phyloP scores from a whole-genome alignment of 2,329 filamentous ascomycete genomes.

The Chrysosporium queenslandicum region DNA sequence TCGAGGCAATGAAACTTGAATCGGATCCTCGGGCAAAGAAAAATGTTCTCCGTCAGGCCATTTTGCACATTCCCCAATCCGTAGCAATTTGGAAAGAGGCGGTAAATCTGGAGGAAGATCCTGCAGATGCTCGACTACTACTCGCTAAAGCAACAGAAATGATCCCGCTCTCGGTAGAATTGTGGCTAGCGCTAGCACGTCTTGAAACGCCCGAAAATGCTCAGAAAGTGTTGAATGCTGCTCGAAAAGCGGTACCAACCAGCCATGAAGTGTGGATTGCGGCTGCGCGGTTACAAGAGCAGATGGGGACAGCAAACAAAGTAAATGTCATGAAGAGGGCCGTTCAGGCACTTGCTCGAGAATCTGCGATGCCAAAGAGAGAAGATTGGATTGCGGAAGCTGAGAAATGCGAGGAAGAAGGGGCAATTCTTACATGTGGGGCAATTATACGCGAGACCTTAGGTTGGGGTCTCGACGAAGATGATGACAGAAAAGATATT shows the following conservation, averaged over 20 bases:
- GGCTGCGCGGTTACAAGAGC: slow-evolving; percentile 75
- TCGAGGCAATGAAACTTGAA: slow-evolving; percentile 90
- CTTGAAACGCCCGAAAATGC: slow-evolving; percentile 85
- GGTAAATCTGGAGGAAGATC: slow-evolving; percentile 87
- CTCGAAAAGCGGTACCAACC: slow-evolving; percentile 83
- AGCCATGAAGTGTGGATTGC: slow-evolving; percentile 97
- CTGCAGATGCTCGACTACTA: slow-evolving; percentile 74
- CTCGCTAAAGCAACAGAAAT: slow-evolving; percentile 92
- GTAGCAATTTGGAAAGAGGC: slow-evolving; percentile 97
- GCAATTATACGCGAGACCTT: slow-evolving; percentile 88
- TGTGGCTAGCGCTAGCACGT: slow-evolving; percentile 88
- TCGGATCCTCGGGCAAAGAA: slow-evolving; percentile 75
- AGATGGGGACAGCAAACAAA: slow-evolving; percentile 71
- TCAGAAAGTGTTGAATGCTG: slow-evolving; percentile 88
- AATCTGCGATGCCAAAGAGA: slow-evolving; percentile 91
- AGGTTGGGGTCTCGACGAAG: slow-evolving; percentile 86
- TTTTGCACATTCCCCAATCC: slow-evolving; percentile 87
- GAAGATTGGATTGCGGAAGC: slow-evolving; percentile 96
- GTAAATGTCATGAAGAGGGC: slow-evolving; percentile 93
- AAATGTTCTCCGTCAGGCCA: slow-evolving; percentile 77
- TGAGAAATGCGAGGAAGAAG: slow-evolving; percentile 88
- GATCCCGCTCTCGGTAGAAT: slow-evolving; percentile 82
- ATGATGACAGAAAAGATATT: slow-evolving; percentile 89
- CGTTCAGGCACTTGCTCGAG: slow-evolving; percentile 74
- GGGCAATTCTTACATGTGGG: slow-evolving; percentile 72